Conservation (phyloP, 495 filamentous ascomycete species). For the Penicillium mononematosum region DNA sequence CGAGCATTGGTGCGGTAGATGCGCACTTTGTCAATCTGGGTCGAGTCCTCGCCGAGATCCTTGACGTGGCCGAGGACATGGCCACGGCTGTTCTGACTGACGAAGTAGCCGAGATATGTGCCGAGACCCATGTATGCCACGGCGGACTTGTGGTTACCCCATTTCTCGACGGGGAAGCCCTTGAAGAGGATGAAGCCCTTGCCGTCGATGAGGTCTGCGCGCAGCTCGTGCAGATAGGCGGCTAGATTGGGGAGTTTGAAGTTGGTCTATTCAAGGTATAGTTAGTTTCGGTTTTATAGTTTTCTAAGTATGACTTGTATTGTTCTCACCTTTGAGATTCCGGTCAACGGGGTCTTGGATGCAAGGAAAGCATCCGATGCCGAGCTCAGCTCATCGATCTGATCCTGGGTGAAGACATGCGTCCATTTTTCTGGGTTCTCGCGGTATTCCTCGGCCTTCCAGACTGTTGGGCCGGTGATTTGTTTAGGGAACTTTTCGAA, state of each 20-base stretch:
- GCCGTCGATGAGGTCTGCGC: conserved; percentile 69
- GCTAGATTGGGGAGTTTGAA: conserved; percentile 61
- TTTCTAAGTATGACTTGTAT: not conserved
- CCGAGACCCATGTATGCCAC: conserved; percentile 83
- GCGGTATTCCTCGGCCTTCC: conserved; percentile 67
- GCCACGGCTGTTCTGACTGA: conserved; percentile 75
- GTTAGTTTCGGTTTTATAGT: not conserved
- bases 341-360: conserved; percentile 61
- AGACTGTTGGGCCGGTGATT: conserved; percentile 73
- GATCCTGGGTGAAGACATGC: conserved; percentile 60
- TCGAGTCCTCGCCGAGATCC: conserved; percentile 75
- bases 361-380: conserved; percentile 67
- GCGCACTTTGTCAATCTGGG: conserved; percentile 71
- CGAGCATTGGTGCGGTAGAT: conserved; percentile 84
- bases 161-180: conserved; percentile 68
- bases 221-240: conserved; percentile 52
- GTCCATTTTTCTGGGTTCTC: conserved; percentile 71
- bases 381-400: conserved; percentile 63
- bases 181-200: conserved; percentile 85
- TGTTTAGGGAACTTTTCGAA: conserved; percentile 69
- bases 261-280: conserved; percentile 17
- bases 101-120: conserved; percentile 75
- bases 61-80: conserved; percentile 87
- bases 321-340: conserved; percentile 58
- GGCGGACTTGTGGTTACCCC: conserved; percentile 71